A percentile compares a stretch with the other conserved stretches of the same genome.
phyloP scores from a whole-genome alignment of 768 basidiomycete species.

The Leccinum sublutescens region DNA sequence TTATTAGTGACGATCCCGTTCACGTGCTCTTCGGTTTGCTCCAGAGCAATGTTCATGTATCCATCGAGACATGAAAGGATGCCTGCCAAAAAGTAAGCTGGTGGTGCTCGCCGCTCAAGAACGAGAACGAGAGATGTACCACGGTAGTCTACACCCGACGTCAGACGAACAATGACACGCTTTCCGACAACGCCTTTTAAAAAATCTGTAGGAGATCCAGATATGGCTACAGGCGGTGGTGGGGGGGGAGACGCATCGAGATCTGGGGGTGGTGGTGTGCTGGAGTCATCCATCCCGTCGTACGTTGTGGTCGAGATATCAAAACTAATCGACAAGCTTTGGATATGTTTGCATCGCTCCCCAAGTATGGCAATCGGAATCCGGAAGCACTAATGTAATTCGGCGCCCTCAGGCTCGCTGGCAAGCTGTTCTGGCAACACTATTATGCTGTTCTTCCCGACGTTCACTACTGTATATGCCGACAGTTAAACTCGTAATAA shows the following conservation, averaged over 20 bases:
- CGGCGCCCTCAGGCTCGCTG: background rate
- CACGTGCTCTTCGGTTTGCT: slow-evolving; percentile 96
- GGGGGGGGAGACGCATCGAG: slow-evolving; percentile 46
- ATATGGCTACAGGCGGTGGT: slow-evolving; percentile 43
- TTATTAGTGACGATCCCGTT: slow-evolving; percentile 82
- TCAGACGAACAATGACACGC: slow-evolving; percentile 86
- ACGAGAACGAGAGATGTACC: slow-evolving; percentile 47
- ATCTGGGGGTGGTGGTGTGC: slow-evolving; percentile 39
- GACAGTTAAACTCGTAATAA: slow-evolving; percentile 78
- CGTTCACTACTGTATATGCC: slow-evolving; percentile 43
- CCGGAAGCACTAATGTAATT: background rate
- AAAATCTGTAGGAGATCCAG: slow-evolving; percentile 90
- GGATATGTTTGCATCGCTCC: background rate
- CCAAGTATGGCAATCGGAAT: slow-evolving; percentile 12
- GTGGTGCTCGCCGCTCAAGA: background rate
- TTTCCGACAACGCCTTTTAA: slow-evolving; percentile 97
- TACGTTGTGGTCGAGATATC: background rate
- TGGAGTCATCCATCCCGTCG: slow-evolving; percentile 24
- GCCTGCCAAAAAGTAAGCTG: slow-evolving; percentile 46
- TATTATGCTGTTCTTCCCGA: slow-evolving; percentile 14
- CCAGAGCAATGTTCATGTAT: slow-evolving; percentile 98
- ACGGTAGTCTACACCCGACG: slow-evolving; percentile 90
- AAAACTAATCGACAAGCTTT: background rate
- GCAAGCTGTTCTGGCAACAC: background rate
- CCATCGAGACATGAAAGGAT: slow-evolving; percentile 94